A percentile compares a stretch with the other conserved stretches of the same genome.
phyloP scores from a whole-genome alignment of 352 stramenopile species.

The Phytophthora pisi region DNA sequence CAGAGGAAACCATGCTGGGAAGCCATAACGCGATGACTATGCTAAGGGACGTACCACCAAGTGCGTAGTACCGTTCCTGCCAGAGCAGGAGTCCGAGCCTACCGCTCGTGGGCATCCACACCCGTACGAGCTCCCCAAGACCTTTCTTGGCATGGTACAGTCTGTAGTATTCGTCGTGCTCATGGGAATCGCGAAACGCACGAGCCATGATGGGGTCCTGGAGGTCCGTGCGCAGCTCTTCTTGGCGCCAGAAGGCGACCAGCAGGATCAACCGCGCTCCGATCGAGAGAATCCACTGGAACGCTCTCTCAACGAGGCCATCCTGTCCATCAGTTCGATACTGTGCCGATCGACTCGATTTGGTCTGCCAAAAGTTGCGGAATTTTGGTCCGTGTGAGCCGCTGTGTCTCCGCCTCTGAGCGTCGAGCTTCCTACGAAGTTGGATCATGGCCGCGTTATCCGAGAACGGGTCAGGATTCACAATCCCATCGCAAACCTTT shows the following conservation, averaged over 20 bases:
- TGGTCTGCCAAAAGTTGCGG: not conserved
- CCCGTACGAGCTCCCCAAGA: slow-evolving; percentile 46
- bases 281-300: not conserved
- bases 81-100: slow-evolving; percentile 53
- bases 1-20: slow-evolving; percentile 2
- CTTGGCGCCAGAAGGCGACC: slow-evolving; percentile 61
- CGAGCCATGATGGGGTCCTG: slow-evolving; percentile 43
- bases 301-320: not conserved
- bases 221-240: slow-evolving; percentile 53
- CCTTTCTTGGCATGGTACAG: slow-evolving; percentile 51
- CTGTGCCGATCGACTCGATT: slow-evolving; percentile 3
- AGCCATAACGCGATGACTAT: slow-evolving; percentile 15
- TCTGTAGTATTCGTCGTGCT: slow-evolving; percentile 49
- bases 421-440: slow-evolving; percentile 17
- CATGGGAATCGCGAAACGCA: slow-evolving; percentile 38
- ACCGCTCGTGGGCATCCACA: slow-evolving; percentile 71
- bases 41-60: slow-evolving; percentile 39
- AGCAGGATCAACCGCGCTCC: slow-evolving; percentile 33
- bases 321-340: slow-evolving; percentile 17
- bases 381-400: not conserved
- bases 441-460: slow-evolving; percentile 22
- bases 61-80: slow-evolving; percentile 48
- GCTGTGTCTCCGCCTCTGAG: not conserved
- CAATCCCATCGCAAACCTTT: slow-evolving; percentile 26
- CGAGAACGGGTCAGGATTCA: slow-evolving; percentile 20